Percentiles rank a stretch among this genome's conserved stretches.
Conservation (phyloP, 202 grass and related monocot species). For the Bolboschoenoplectus hybrid region DNA sequence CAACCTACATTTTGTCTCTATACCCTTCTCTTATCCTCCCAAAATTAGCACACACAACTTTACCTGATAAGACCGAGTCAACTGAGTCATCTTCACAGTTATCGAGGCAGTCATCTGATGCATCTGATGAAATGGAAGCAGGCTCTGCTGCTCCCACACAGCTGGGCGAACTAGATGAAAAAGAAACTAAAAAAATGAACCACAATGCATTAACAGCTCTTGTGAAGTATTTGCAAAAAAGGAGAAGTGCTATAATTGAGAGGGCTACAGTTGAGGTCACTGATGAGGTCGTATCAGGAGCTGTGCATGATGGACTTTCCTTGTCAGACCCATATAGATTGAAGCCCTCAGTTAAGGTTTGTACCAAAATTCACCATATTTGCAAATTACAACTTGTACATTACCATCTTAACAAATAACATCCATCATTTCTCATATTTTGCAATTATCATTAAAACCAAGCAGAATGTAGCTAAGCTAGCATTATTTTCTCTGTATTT, state of each 20-base stretch:
- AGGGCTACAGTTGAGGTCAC: slow-evolving; percentile 97
- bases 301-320: slow-evolving; percentile 79
- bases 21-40: slow-evolving; percentile 82
- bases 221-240: slow-evolving; percentile 99
- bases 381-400: not conserved
- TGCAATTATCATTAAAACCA: not conserved
- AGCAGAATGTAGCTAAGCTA: slow-evolving; percentile 2
- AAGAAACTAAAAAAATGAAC: slow-evolving; percentile 88
- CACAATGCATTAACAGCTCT: slow-evolving; percentile 82
- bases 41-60: slow-evolving; percentile 62
- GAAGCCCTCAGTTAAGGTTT: slow-evolving; percentile 80
- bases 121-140: slow-evolving; percentile 88
- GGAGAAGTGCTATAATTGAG: slow-evolving; percentile 86
- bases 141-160: slow-evolving; percentile 47
- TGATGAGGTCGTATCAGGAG: slow-evolving; percentile 89
- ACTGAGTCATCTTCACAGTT: slow-evolving; percentile 62
- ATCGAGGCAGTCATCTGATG: slow-evolving; percentile 78
- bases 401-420: slow-evolving; percentile 17
- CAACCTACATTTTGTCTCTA: slow-evolving; percentile 82
- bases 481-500: not conserved
- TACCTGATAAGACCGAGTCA: slow-evolving; percentile 51
- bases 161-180: slow-evolving; percentile 72
- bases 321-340: slow-evolving; percentile 77
- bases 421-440: not conserved
- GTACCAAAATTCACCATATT: slow-evolving; percentile 1